Conservation (phyloP, 2,329 filamentous ascomycete genomes). For the Pseudocercospora fuligena region DNA sequence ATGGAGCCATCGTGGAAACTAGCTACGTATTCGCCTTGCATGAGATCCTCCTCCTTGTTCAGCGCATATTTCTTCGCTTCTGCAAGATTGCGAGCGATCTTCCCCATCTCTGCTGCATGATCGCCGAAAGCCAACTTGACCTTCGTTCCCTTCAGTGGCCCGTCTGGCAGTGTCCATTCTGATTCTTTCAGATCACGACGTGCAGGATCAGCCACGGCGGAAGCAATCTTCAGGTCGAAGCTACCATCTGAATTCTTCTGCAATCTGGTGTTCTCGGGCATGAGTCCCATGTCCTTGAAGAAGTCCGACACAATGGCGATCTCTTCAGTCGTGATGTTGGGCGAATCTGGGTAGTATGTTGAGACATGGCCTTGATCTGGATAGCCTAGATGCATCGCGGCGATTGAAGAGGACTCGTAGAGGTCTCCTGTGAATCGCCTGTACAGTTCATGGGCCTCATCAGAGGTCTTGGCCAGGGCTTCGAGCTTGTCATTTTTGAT, state of each 20-base stretch:
- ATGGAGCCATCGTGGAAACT: conserved; percentile 57
- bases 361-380: conserved; percentile 55
- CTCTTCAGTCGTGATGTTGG: conserved; percentile 54
- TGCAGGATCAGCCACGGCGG: conserved; percentile 48
- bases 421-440: conserved; percentile 51
- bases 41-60: conserved; percentile 51
- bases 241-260: conserved; percentile 49
- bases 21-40: conserved; percentile 55
- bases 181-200: conserved; percentile 49
- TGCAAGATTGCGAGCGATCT: conserved; percentile 51
- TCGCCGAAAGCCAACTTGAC: conserved; percentile 53
- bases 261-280: conserved; percentile 58
- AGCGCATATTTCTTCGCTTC: conserved; percentile 54
- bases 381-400: conserved; percentile 55
- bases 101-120: conserved; percentile 52
- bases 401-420: conserved; percentile 49
- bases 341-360: conserved; percentile 57
- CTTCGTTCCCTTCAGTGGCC: conserved; percentile 50
- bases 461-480: conserved; percentile 49
- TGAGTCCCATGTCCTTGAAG: conserved; percentile 51
- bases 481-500: conserved; percentile 49
- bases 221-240: conserved; percentile 56
- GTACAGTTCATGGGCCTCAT: conserved; percentile 47
- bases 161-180: conserved; percentile 50
- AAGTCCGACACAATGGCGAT: conserved; percentile 54